Percentiles rank a stretch among this genome's conserved stretches.
Evolutionary conservation across 2,329 filamentous ascomycete genomes (phyloP).

Genomic region (Ophiostoma sp.): DNA sequence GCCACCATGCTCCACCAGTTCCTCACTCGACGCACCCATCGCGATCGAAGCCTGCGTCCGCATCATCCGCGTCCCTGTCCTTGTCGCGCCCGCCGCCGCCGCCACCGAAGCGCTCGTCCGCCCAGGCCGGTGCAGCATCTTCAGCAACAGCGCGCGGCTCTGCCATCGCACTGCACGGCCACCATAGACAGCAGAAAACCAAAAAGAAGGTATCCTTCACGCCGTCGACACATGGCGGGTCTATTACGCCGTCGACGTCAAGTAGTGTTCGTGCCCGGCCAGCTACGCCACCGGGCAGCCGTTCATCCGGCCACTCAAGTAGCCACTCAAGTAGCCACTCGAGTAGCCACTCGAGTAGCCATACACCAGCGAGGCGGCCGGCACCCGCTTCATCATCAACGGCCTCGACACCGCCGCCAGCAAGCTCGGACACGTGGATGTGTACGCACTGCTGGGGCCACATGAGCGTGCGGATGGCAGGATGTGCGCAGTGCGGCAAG

Average conservation of each 20-base stretch:
- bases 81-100: constrained; percentile 2
- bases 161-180: not conserved
- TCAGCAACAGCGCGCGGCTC: not conserved
- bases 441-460: constrained; percentile 49
- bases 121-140: not conserved
- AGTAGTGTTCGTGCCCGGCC: not conserved
- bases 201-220: constrained; percentile 24
- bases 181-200: not conserved
- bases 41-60: not conserved
- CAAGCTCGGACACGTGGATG: constrained; percentile 37
- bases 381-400: not conserved
- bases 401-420: not conserved
- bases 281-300: constrained; percentile 6
- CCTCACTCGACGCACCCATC: constrained; percentile 12
- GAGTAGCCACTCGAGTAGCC: not conserved
- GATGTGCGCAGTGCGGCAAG: constrained; percentile 49
- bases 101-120: constrained; percentile 5
- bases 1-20: constrained; percentile 10
- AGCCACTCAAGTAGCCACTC: not conserved
- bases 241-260: constrained; percentile 18
- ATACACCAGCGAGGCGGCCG: not conserved
- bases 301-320: not conserved
- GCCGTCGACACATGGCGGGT: constrained; percentile 23
- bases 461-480: constrained; percentile 54
- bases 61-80: not conserved